Evolutionary conservation across 208 protist genomes (phyloP), one percentile per base, ranked within the genome.

Genomic region (Phytomonas sp.): DNA sequence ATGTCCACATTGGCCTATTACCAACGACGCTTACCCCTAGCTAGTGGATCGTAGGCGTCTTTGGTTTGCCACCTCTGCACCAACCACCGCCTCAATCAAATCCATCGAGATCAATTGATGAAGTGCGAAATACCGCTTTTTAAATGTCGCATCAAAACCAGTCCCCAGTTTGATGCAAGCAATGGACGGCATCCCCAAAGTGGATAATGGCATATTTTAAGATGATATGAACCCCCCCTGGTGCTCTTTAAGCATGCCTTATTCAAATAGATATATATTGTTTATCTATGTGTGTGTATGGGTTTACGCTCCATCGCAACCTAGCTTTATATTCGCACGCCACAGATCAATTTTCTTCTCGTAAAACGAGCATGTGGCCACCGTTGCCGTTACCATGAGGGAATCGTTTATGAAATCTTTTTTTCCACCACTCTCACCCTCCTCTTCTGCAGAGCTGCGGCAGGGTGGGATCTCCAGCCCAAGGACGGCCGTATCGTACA

Each of bases 321-420:
- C 28, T 71, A 37, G 6, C 30, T 64, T 26, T 11, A 61, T 34
- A 40, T n/a, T 43, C 37, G 91, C 65, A 8, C 71, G 59, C 89
- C 89, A 95, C 17, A 88, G 8, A 62, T 83, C 80, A 61, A 93
- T 78, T 20, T 68, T 68, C 68, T 79, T 81, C 34, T 93, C 89
- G 68, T 95, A 95, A 71, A 95, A 95, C 23, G 88, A 90, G 65
- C 81, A 84, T 8, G 87, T 86, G 34, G 82, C 83, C 36, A 93
- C 73, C 13, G 70, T 60, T 13, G 64, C 74, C 26, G 53, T 23
- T 15, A 40, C 62, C 20, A 66, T 23, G 34, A 67, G 8, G 63
- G 7, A 60, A 9, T 67, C 34, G 7, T 37, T 13, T 8, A 46
- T 46, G 4, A 13, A 28, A 62, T 13, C n/a, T 62, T 28, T 62